Conservation (phyloP, 805 yeast genomes). For the Candida sithepensis region DNA sequence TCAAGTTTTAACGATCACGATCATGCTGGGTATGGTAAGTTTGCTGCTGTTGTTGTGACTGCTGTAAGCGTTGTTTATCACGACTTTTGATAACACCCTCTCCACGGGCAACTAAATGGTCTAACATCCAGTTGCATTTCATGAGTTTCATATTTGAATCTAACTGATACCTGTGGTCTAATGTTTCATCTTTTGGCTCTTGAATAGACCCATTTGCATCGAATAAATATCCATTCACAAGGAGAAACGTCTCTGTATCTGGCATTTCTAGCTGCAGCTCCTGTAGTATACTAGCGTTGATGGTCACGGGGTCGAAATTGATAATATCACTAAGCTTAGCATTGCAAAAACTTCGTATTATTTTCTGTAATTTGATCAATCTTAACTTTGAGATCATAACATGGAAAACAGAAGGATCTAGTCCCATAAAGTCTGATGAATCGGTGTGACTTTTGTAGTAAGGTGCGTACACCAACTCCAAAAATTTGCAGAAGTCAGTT, state of each 20-base stretch:
- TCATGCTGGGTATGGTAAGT: no score
- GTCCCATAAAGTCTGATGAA: neutral
- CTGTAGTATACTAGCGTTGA: neutral
- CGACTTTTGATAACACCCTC: no score
- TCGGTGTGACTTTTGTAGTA: neutral
- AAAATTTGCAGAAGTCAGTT: conserved; percentile 9
- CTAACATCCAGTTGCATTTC: neutral
- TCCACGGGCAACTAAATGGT: neutral
- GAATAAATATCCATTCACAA: neutral
- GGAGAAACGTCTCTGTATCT: conserved; percentile 9
- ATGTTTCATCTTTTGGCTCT: neutral
- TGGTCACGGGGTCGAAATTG: conserved; percentile 7
- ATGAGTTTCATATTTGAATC: neutral
- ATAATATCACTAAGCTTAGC: conserved; percentile 3
- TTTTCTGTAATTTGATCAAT: conserved; percentile 6
- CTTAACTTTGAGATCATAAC: conserved; percentile 10
- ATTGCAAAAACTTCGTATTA: conserved; percentile 3
- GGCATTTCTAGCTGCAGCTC: conserved; percentile 2
- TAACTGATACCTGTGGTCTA: neutral
- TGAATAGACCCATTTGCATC: neutral
- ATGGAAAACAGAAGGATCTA: conserved; percentile 7
- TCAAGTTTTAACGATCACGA: no score
- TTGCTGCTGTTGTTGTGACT: no score
- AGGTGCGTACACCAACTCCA: conserved; percentile 7
- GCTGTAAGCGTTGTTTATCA: no score